Evolutionary conservation across 441 rosid species (phyloP).

Genomic region (Arabidopsis lyrata): DNA sequence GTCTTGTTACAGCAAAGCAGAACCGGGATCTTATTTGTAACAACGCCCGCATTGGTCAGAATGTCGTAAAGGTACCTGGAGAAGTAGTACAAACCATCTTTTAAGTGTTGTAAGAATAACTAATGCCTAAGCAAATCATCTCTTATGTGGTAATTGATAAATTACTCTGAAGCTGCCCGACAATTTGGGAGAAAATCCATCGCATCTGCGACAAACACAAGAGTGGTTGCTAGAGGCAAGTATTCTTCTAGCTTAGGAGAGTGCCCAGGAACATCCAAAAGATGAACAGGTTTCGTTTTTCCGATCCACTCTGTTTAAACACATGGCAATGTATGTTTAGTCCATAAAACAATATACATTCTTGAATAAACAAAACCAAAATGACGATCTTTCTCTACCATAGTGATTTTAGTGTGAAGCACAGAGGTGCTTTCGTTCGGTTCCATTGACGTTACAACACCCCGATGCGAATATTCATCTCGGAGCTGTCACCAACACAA

Average conservation of each 20-base stretch:
- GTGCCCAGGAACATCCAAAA: conserved; percentile 95
- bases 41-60: conserved; percentile 75
- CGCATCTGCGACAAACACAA: conserved; percentile 87
- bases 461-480: no score
- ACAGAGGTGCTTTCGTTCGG: conserved; percentile 46
- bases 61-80: conserved; percentile 86
- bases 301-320: no score
- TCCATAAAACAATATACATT: neutral
- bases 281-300: conserved; percentile 59
- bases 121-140: conserved; percentile 11
- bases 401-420: conserved; percentile 63
- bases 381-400: neutral
- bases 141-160: neutral
- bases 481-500: no score
- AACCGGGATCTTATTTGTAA: conserved; percentile 77
- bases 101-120: conserved; percentile 2
- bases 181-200: conserved; percentile 81
- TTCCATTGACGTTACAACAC: conserved; percentile 46
- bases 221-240: conserved; percentile 84
- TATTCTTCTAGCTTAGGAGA: conserved; percentile 64
- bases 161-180: conserved; percentile 79
- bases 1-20: conserved; percentile 88
- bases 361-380: no score
- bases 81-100: conserved; percentile 34
- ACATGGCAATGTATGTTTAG: no score